Conservation (phyloP, 1,139 yeast species). For the Kazachstania sp. region DNA sequence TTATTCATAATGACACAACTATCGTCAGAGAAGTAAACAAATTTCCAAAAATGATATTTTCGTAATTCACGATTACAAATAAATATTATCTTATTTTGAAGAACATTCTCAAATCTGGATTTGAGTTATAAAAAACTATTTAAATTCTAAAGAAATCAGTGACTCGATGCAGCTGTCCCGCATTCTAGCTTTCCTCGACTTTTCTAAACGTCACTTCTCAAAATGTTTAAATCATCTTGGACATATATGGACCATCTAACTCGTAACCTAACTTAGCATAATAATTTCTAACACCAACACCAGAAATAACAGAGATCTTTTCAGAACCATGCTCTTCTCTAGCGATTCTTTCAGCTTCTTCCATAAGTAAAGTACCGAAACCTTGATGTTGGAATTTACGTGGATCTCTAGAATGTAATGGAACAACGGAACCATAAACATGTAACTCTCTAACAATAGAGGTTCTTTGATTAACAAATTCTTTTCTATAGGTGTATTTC, state of each 20-base stretch:
- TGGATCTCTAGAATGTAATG: slow-evolving; percentile 95
- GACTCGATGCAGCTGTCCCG: no score
- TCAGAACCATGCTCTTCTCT: slow-evolving; percentile 88
- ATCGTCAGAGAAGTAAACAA: no score
- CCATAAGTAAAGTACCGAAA: slow-evolving; percentile 94
- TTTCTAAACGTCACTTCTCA: neutral
- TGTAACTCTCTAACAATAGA: slow-evolving; percentile 93
- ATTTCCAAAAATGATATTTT: no score
- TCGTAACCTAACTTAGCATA: slow-evolving; percentile 86
- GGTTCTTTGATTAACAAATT: slow-evolving; percentile 74
- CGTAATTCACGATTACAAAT: no score
- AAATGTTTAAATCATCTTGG: slow-evolving; percentile 38
- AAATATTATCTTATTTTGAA: no score
- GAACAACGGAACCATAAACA: slow-evolving; percentile 96
- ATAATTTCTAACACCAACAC: slow-evolving; percentile 96
- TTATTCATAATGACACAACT: no score
- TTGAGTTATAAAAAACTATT: neutral
- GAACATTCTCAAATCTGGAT: neutral
- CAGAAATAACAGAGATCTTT: slow-evolving; percentile 89
- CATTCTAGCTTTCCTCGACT: no score
- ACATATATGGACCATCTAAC: slow-evolving; percentile 95
- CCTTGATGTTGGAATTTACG: slow-evolving; percentile 99
- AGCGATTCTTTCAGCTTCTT: slow-evolving; percentile 95
- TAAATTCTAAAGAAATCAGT: neutral
- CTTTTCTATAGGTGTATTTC: slow-evolving; percentile 84